Base-by-base conservation (phyloP, 2,329 filamentous ascomycete genomes). In the Blastomyces silverae region DNA sequence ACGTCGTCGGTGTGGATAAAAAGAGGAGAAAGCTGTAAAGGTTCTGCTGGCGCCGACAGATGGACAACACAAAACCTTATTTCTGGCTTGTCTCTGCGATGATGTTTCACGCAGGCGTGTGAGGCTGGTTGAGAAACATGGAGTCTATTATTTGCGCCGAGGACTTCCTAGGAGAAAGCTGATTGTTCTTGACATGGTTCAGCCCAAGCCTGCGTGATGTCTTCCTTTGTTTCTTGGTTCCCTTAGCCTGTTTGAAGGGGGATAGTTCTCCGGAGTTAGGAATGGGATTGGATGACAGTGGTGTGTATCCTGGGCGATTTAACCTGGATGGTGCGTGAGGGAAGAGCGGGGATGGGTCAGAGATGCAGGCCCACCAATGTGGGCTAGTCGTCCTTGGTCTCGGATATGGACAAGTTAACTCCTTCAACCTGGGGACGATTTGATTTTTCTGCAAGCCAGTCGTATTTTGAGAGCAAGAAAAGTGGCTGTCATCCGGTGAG, bases 261-360 rank as follows among this genome's bases (percentile, higher is more conserved):
- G 17, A 37, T 20, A 20, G 31, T 34, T 60, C 39, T 60, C 57
- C 22, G 57, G 13, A 39, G 57, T 8, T 10, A 46, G 22, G 6
- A 37, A 56, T 37, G 28, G 53, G 28, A 56, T 56, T 56, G 53
- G 53, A 56, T 31, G 53, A 34, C 31, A 13, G 17, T 17, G 20
- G 37, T 56, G 53, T 37, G 11, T 6, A 42, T 13, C 57, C 57
- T 42, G 39, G 39, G 39, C 39, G 20, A 60, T 46, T 44, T 39
- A 28, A 31, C 34, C 34, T 46, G n/a, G 39, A 44, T 1, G 25
- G 10, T 28, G 22, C 1, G 50, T 20, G n/a, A 60, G 22, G 37
- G 57, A 28, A 60, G 57, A 60, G 57, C 39, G 39, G 57, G 57
- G 57, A 60, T 60, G 39, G 57, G 39, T 15, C 39, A 44, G 34